Base-by-base conservation (phyloP, 352 stramenopile species). In the Elongisporangium anandrum region DNA sequence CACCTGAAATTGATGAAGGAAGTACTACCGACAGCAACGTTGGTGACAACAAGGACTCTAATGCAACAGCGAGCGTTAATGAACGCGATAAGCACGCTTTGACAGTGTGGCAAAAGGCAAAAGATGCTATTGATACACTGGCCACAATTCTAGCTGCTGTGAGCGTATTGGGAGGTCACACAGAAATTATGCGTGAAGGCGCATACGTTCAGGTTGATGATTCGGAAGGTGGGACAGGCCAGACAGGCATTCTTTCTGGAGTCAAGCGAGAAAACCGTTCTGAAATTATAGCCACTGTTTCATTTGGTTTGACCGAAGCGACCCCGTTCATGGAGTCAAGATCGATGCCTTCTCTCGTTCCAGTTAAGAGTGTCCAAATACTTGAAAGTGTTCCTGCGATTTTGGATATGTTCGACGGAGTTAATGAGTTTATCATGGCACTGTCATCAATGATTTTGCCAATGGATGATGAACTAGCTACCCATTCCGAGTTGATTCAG, bases 341-440 rank as follows among this genome's bases (percentile, higher is more conserved):
- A 23, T n/a, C n/a, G 8, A 16, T 4, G 17, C 0, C 34, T 68
- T 0, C 56, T 78, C 20, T 60, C 6, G 61, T 92, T 0, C 64
- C 79, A 10, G 54, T 94, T 38, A 73, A 76, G 47, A 79, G 71
- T 29, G 57, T 96, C 49, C 75, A 84, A 19, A 67, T 73, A 16
- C 66, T 89, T 2, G 87, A 96, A 54, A 71, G 81, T 4, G 79
- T 96, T n/a, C 84, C 87, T 19, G 73, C 81, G 19, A 59, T 91
- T 50, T 50, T 91, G 0, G 68, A 86, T 22, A 95, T 96, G 85
- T 94, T 94, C 61, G 75, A 93, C 39, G 68, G 75, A 12, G 41
- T 91, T 24, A 81, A 91, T 41, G 57, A 41, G 12, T 71, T 91
- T 26, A 68, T 91, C 10, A 64, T 57, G 8, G 70, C 74, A 2